Evolutionary conservation across 768 basidiomycete species (phyloP).

Genomic region (Sarcomyxa edulis): DNA sequence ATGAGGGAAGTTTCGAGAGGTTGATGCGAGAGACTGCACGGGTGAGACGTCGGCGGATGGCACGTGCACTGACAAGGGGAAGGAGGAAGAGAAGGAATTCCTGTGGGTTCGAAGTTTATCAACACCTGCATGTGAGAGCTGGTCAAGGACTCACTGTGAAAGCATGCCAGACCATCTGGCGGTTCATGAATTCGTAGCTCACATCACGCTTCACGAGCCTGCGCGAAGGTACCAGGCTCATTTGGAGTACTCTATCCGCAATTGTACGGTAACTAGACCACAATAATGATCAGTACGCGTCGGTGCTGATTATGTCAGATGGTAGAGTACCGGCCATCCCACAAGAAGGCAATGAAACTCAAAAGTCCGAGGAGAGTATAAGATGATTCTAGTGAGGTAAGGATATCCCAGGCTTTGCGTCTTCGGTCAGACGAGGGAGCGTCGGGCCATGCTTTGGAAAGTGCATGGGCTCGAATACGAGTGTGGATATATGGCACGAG

Average conservation of each 20-base stretch:
- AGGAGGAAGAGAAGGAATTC: conserved; percentile 93
- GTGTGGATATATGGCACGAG: conserved; percentile 75
- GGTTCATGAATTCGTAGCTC: conserved; percentile 98
- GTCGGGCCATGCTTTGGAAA: conserved; percentile 89
- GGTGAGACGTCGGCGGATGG: conserved; percentile 52
- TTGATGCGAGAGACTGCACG: conserved; percentile 28
- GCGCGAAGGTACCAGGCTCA: conserved; percentile 71
- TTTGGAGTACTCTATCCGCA: conserved; percentile 68
- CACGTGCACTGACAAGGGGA: conserved; percentile 72
- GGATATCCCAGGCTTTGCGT: conserved; percentile 65
- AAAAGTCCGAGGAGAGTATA: conserved; percentile 57
- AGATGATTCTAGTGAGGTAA: conserved; percentile 63
- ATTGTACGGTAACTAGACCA: conserved; percentile 74
- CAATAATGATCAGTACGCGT: not conserved
- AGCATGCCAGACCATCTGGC: conserved; percentile 99
- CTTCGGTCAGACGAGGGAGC: conserved; percentile 74
- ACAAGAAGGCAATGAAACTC: conserved; percentile 83
- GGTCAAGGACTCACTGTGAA: conserved; percentile 83
- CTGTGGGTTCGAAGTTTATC: conserved; percentile 34
- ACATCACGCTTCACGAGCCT: conserved; percentile 73
- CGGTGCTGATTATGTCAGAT: too few relatives aligned
- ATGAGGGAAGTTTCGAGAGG: conserved; percentile 21
- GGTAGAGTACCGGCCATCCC: conserved; percentile 71
- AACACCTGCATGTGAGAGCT: not conserved
- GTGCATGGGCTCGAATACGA: conserved; percentile 67